These are phyloP conservation scores for Aspergillus sergii DNA, from an alignment of 2,329 filamentous ascomycete genomes.

Conservation along the genomic window DNA sequence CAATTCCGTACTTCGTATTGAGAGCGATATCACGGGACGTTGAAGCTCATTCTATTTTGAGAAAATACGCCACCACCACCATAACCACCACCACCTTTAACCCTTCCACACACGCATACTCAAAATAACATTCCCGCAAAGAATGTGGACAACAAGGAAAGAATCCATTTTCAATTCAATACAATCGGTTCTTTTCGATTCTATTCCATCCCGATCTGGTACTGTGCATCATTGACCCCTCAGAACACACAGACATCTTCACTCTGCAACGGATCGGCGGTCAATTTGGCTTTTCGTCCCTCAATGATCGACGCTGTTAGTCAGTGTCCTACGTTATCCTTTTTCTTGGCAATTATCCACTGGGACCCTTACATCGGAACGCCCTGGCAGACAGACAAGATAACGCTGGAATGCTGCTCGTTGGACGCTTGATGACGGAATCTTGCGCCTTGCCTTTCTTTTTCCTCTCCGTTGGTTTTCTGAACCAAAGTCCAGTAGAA, in stretches of 20 bases:
- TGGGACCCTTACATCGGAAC: background rate
- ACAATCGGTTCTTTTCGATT: background rate
- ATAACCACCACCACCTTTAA: background rate
- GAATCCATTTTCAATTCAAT: background rate
- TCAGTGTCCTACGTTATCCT: slow-evolving; percentile 3
- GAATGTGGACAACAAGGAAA: background rate
- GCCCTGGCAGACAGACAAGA: background rate
- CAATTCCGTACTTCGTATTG: background rate
- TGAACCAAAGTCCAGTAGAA: background rate
- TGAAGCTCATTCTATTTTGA: background rate
- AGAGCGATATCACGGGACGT: background rate
- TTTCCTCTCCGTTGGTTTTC: background rate
- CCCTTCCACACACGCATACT: background rate
- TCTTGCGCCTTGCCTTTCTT: background rate
- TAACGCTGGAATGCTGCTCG: background rate
- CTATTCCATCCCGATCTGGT: background rate
- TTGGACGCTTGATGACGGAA: background rate
- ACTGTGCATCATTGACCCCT: background rate
- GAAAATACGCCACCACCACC: background rate
- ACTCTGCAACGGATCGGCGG: background rate
- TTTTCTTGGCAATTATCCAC: slow-evolving; percentile 3
- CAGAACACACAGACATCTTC: background rate
- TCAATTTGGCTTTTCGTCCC: background rate
- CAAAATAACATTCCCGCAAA: background rate
- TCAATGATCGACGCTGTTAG: slow-evolving; percentile 2